Percentiles rank a stretch among this genome's conserved stretches.
Evolutionary conservation across 2,329 filamentous ascomycete genomes (phyloP).

Genomic region (Ophiostoma australiae): DNA sequence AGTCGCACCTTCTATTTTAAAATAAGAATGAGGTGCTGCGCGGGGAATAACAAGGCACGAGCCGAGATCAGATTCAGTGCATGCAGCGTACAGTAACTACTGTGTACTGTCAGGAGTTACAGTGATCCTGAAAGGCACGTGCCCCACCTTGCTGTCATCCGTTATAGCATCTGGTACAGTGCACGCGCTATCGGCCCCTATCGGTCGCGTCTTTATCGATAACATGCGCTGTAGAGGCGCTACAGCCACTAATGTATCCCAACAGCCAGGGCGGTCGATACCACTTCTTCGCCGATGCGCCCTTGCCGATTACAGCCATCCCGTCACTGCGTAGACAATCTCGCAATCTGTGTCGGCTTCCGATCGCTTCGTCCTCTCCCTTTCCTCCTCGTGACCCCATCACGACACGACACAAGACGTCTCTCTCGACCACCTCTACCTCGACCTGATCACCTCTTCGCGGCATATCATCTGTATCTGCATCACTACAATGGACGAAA

Average conservation of each 20-base stretch:
- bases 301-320: slow-evolving; percentile 7
- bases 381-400: neutral
- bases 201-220: neutral
- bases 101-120: neutral
- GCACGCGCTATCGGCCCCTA: neutral
- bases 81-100: neutral
- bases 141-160: neutral
- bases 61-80: slow-evolving; percentile 10
- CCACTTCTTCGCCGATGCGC: neutral
- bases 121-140: neutral
- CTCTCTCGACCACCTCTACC: neutral
- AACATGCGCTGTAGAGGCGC: neutral
- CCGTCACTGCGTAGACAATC: slow-evolving; percentile 8
- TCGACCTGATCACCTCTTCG: neutral
- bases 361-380: neutral
- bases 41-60: slow-evolving; percentile 11
- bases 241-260: neutral
- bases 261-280: neutral
- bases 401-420: neutral
- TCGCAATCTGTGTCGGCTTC: slow-evolving; percentile 10
- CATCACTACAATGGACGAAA: slow-evolving; percentile 13
- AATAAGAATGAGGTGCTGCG: neutral
- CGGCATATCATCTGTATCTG: neutral
- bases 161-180: neutral
- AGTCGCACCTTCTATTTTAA: neutral